Base-by-base conservation (phyloP, 441 rosid genomes). In the Arabidopsis hybrid region DNA sequence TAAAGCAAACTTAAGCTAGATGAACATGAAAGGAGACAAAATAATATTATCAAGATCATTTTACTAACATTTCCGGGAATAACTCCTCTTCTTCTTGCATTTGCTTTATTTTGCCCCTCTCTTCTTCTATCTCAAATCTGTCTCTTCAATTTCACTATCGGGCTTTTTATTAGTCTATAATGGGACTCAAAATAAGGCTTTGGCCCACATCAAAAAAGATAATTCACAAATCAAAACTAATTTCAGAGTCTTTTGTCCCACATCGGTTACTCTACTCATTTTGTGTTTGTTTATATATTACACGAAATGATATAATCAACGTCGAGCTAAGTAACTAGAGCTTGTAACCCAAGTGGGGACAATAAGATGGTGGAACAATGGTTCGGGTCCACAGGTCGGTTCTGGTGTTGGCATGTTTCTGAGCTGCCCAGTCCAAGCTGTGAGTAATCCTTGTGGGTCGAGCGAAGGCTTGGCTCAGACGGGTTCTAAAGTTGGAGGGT, bases 281-380 rank as follows among this genome's bases (percentile, higher is more conserved):
- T 17, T 6, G 1, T 12, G 10, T 5, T 29, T 31, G 46, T 51
- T 34, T 75, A 52, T 60, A 74, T 60, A 42, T 1, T 6, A 4
- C 0, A 42, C 0, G 2, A 13, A n/a, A 42, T 2, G 42, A n/a
- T 0, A 0, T 0, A 0, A 0, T 1, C 0, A 5, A 0, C 31
- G 67, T 74, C 53, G 67, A 66, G 67, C 72, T 74, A 26, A 12
- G 47, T 66, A 39, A 49, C 72, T 35, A n/a, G 67, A 58, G 72
- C 78, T 74, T 66, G 67, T 74, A 4, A 40, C 78, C 78, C 61
- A 2, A 8, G 78, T 74, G 72, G 72, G 78, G 72, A 66, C 72
- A 29, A 0, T 7, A 35, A 73, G 71, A 10, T 35, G 40, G 18
- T 46, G 59, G 49, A 1, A 72, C 58, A 3, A 4, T 64, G 58